These are phyloP conservation scores for Juglanconis sp. DNA, from an alignment of 2,329 filamentous ascomycete genomes.

Conservation along the genomic window DNA sequence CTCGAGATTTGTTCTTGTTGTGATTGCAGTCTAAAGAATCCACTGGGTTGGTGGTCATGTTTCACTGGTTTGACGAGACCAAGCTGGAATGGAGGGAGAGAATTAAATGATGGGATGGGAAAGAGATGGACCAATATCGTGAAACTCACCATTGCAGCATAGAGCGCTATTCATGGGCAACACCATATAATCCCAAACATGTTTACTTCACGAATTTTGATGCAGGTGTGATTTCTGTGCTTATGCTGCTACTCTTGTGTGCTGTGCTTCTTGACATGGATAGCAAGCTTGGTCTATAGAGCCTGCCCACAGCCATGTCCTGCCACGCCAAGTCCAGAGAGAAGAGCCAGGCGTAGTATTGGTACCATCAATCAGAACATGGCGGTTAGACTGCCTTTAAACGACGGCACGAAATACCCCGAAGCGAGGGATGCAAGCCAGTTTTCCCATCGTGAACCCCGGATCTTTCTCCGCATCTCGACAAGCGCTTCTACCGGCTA, in stretches of 20 bases:
- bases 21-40: background rate
- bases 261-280: no score
- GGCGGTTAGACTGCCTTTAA: background rate
- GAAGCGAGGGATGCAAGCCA: background rate
- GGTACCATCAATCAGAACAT: background rate
- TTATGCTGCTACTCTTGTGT: no score
- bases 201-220: background rate
- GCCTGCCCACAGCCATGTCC: no score
- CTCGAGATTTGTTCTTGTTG: background rate
- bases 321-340: no score
- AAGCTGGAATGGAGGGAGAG: background rate
- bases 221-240: no score
- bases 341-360: no score
- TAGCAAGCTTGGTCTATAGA: no score
- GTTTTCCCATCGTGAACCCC: background rate
- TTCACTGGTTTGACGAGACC: background rate
- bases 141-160: background rate
- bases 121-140: background rate
- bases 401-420: conserved; percentile 12
- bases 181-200: background rate
- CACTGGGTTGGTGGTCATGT: background rate
- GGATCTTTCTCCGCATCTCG: conserved; percentile 9
- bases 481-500: conserved; percentile 11
- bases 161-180: background rate
- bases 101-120: background rate